phyloP scores from a whole-genome alignment of 2,329 filamentous ascomycete genomes.

The Talaromyces sp. region DNA sequence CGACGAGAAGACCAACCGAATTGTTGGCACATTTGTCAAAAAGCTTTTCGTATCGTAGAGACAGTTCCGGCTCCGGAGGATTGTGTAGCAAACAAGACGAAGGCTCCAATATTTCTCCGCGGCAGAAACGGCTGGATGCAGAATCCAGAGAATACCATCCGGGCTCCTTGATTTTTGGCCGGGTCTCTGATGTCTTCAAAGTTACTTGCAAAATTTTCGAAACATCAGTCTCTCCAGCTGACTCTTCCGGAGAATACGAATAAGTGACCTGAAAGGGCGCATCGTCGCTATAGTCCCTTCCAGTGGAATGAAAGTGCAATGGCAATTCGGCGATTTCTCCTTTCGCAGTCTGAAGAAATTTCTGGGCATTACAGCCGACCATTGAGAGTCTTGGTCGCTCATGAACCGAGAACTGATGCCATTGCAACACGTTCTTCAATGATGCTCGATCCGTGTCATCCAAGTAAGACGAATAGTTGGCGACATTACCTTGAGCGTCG shows the following conservation, averaged over 20 bases:
- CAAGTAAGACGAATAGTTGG: conserved; percentile 62
- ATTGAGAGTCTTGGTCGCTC: conserved; percentile 75
- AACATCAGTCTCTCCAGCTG: conserved; percentile 61
- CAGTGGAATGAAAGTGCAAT: conserved; percentile 64
- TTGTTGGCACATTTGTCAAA: conserved; percentile 94
- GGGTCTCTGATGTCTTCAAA: conserved; percentile 55
- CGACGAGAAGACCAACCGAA: conserved; percentile 83
- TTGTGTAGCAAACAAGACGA: conserved; percentile 91
- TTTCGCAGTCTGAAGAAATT: conserved; percentile 78
- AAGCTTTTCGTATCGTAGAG: conserved; percentile 73
- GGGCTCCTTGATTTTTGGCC: conserved; percentile 67
- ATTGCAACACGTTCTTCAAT: conserved; percentile 59
- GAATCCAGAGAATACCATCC: conserved; percentile 84
- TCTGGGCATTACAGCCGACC: conserved; percentile 71
- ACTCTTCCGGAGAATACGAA: conserved; percentile 74
- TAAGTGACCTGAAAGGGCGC: conserved; percentile 72
- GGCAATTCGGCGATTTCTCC: conserved; percentile 67
- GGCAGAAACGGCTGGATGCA: conserved; percentile 75
- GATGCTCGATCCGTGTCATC: conserved; percentile 66
- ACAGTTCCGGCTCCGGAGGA: conserved; percentile 77
- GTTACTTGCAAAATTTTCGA: conserved; percentile 58
- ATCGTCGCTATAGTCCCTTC: conserved; percentile 54
- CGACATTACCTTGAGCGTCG: conserved; percentile 82
- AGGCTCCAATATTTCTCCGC: conserved; percentile 86
- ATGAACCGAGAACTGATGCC: conserved; percentile 78